Evolutionary conservation across 2,329 filamentous ascomycete species (phyloP), one percentile per base, ranked within the genome.

Genomic region (Trichoderma pleuroti): DNA sequence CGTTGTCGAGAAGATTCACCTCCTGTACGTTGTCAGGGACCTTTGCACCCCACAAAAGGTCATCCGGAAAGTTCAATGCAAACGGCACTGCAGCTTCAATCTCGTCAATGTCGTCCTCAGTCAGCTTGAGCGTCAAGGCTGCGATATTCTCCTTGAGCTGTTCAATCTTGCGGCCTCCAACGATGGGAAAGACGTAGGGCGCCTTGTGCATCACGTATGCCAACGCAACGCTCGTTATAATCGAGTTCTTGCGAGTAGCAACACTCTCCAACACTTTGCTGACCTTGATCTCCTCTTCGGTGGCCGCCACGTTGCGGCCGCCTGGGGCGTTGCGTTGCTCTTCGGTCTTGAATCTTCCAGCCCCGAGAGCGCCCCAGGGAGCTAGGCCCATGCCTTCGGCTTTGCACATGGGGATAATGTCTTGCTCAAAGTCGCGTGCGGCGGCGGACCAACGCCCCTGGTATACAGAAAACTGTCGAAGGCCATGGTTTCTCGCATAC

Each of bases 171-270:
- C 91, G 86, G 0, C 90, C 90, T 11, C 92, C 91, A 5, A 93
- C 83, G 46, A 94, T 88, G 1, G 92, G 92, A 76, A 92, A 93
- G 12, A 93, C 89, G 75, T 92, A 88, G 0, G 90, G 87, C 0
- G 89, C 83, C 81, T 93, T 93, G 73, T 88, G 86, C 84, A 92
- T 86, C 18, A 93, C 88, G 76, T 94, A 94, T 2, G 92, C 91
- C 28, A 94, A 80, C 11, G 92, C 91, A 70, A 86, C 78, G 72
- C 82, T 84, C 18, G 83, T 85, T 73, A 85, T 80, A 66, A 78
- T 74, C 3, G 82, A 83, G 72, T 78, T 77, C 73, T 84, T 84
- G 71, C 81, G 80, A 32, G 75, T 73, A 62, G 84, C 84, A 57
- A 92, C 84, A 30, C 78, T 84, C 84, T 85, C 83, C 34, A 86